These are phyloP conservation scores for Vanilla planifolia DNA, from an alignment of 106 monocot genomes.

Conservation along the genomic window DNA sequence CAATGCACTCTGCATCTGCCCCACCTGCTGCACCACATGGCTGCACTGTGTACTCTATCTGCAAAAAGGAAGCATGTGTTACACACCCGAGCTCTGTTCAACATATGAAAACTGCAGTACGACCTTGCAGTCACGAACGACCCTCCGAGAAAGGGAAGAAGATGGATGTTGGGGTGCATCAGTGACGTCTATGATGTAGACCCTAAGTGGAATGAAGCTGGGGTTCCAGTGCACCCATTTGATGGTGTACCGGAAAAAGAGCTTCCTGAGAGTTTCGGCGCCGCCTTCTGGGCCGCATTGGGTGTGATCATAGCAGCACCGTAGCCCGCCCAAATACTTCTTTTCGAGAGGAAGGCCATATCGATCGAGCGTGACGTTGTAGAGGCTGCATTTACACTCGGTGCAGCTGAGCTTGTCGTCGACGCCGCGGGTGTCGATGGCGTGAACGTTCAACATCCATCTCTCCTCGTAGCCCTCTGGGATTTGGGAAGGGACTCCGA, in stretches of 20 bases:
- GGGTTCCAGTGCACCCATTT: slow-evolving; percentile 63
- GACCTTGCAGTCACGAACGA: slow-evolving; percentile 41
- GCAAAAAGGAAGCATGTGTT: background rate
- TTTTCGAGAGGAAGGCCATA: slow-evolving; percentile 17
- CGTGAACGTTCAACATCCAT: slow-evolving; percentile 79
- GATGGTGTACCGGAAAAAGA: slow-evolving; percentile 67
- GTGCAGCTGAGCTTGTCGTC: slow-evolving; percentile 58
- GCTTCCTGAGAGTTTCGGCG: slow-evolving; percentile 21
- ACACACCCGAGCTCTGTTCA: background rate
- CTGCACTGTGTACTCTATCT: slow-evolving; percentile 66
- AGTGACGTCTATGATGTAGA: slow-evolving; percentile 78
- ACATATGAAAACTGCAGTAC: too few species aligned
- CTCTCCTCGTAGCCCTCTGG: slow-evolving; percentile 63
- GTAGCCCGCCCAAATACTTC: slow-evolving; percentile 61
- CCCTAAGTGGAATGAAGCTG: slow-evolving; percentile 50
- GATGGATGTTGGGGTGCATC: slow-evolving; percentile 5
- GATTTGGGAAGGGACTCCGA: slow-evolving; percentile 37
- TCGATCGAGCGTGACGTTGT: slow-evolving; percentile 53
- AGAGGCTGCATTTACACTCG: slow-evolving; percentile 71
- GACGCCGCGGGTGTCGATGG: slow-evolving; percentile 73
- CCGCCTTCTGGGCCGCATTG: slow-evolving; percentile 43
- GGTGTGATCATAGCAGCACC: slow-evolving; percentile 68
- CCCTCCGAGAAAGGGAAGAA: background rate
- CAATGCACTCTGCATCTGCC: slow-evolving; percentile 26
- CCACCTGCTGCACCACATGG: slow-evolving; percentile 18